Evolutionary conservation across 345 rosid species (phyloP).

Genomic region (Linum trigynum): DNA sequence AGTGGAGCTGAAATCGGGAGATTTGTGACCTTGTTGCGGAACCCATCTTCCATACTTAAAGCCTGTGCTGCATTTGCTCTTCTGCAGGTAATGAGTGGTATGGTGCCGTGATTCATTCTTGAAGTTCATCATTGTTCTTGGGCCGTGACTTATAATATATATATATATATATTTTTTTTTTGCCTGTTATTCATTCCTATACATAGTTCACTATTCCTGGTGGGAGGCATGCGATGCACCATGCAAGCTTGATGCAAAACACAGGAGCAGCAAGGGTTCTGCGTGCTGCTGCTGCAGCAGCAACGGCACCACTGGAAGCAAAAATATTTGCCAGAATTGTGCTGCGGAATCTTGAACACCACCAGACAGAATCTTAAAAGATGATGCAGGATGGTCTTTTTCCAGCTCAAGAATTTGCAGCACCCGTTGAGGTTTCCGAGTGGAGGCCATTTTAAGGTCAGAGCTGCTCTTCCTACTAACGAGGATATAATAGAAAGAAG

Average conservation of each 20-base stretch:
- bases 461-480: too few relatives aligned
- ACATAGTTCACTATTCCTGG: slow-evolving; percentile 88
- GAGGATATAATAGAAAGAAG: too few relatives aligned
- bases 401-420: background rate
- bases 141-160: background rate
- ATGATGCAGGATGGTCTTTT: slow-evolving; percentile 8
- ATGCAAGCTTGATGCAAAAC: slow-evolving; percentile 76
- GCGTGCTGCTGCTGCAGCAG: slow-evolving; percentile 83
- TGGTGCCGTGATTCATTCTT: background rate
- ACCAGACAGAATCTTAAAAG: slow-evolving; percentile 38
- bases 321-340: slow-evolving; percentile 79
- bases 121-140: background rate
- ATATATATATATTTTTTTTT: too few relatives aligned
- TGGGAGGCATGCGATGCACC: slow-evolving; percentile 83
- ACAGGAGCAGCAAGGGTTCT: slow-evolving; percentile 72
- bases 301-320: slow-evolving; percentile 71
- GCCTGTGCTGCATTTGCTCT: slow-evolving; percentile 83
- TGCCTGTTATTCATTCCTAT: slow-evolving; percentile 3
- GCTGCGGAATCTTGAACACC: slow-evolving; percentile 75
- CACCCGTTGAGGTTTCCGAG: too few relatives aligned
- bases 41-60: slow-evolving; percentile 50
- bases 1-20: slow-evolving; percentile 86
- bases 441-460: too few relatives aligned
- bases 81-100: slow-evolving; percentile 45
- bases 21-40: slow-evolving; percentile 59